phyloP scores from a whole-genome alignment of 331 rosid species.

The Cydonia oblonga region DNA sequence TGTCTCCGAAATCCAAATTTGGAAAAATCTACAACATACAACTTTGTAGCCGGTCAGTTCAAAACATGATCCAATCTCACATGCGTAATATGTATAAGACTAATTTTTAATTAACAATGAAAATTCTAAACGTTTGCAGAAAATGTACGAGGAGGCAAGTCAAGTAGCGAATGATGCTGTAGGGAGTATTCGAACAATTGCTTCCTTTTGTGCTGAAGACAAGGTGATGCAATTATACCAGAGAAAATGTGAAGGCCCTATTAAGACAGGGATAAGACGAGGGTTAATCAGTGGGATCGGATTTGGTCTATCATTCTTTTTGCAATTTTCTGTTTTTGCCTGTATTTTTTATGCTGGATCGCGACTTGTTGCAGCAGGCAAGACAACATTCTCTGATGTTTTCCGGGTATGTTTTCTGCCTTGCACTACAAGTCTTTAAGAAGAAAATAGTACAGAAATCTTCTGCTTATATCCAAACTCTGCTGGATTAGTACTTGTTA shows the following conservation, averaged over 20 bases:
- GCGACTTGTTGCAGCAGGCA: slow-evolving; percentile 27
- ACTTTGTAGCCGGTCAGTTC: neutral
- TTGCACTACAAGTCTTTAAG: neutral
- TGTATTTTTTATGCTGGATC: slow-evolving; percentile 40
- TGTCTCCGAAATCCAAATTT: neutral
- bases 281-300: slow-evolving; percentile 41
- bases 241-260: slow-evolving; percentile 55
- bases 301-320: slow-evolving; percentile 36
- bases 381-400: slow-evolving; percentile 28
- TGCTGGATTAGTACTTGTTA: neutral
- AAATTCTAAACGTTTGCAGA: slow-evolving; percentile 28
- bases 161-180: slow-evolving; percentile 68
- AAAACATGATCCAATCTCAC: neutral
- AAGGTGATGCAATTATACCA: slow-evolving; percentile 37
- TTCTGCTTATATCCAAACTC: neutral
- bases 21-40: neutral
- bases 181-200: slow-evolving; percentile 66
- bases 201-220: slow-evolving; percentile 78
- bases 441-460: slow-evolving; percentile 21
- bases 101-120: neutral
- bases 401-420: slow-evolving; percentile 22
- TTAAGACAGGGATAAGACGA: slow-evolving; percentile 28
- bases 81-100: too few species aligned
- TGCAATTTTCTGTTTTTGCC: slow-evolving; percentile 28
- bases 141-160: slow-evolving; percentile 77